Percentiles rank a stretch among this genome's conserved stretches.
Conservation (phyloP, 1,139 yeast species). For the Saccharomyces hybrid region DNA sequence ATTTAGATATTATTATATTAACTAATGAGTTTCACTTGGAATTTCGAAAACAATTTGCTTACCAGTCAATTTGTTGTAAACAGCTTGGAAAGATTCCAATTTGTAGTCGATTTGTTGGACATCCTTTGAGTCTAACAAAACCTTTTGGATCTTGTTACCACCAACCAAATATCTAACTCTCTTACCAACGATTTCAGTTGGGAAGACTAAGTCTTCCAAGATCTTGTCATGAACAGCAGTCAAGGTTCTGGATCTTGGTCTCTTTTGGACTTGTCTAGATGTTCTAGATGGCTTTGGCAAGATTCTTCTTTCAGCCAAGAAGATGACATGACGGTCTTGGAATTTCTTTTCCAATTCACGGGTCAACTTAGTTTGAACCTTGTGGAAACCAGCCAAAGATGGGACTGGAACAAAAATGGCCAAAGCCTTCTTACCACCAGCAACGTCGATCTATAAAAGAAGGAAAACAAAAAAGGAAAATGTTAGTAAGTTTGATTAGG, state of each 20-base stretch:
- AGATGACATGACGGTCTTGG: slow-evolving; percentile 99
- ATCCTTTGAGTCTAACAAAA: slow-evolving; percentile 96
- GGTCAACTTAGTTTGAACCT: slow-evolving; percentile 93
- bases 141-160: slow-evolving; percentile 98
- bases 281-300: slow-evolving; percentile 92
- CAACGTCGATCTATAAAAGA: slow-evolving; percentile 61
- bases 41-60: slow-evolving; percentile 98
- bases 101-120: slow-evolving; percentile 96
- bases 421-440: slow-evolving; percentile 98
- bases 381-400: slow-evolving; percentile 88
- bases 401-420: slow-evolving; percentile 98
- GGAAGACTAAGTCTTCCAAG: slow-evolving; percentile 98
- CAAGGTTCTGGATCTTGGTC: slow-evolving; percentile 99
- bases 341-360: slow-evolving; percentile 99
- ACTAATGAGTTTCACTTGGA: slow-evolving; percentile 68
- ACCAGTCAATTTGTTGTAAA: slow-evolving; percentile 98
- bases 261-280: slow-evolving; percentile 92
- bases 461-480: not conserved
- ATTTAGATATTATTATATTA: slow-evolving; percentile 8
- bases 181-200: slow-evolving; percentile 98
- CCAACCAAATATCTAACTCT: slow-evolving; percentile 99
- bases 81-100: slow-evolving; percentile 98
- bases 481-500: not conserved
- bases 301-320: slow-evolving; percentile 99
- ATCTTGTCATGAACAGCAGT: slow-evolving; percentile 98